A percentile compares a stretch with the other conserved stretches of the same genome.
Evolutionary conservation across 768 basidiomycete genomes (phyloP).

Genomic region (Candolleomyces efflorescens): DNA sequence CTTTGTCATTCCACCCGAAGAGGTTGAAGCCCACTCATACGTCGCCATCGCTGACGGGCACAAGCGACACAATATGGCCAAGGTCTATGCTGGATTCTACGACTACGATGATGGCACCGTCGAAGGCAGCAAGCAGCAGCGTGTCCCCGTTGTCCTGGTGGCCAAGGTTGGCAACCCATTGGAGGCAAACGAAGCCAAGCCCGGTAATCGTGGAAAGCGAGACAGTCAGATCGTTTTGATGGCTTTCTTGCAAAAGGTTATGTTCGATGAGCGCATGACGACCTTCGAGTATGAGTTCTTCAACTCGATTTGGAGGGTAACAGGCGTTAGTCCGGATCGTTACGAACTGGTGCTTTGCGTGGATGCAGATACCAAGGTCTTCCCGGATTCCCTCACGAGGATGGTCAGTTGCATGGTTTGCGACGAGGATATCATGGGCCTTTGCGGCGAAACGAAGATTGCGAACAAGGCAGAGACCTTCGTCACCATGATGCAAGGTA

Average conservation of each 20-base stretch:
- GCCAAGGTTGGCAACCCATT: constrained; percentile 94
- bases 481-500: constrained; percentile 99
- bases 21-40: constrained; percentile 93
- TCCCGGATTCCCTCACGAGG: constrained; percentile 94
- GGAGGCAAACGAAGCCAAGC: constrained; percentile 86
- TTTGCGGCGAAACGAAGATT: constrained; percentile 99
- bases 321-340: constrained; percentile 92
- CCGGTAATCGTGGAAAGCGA: constrained; percentile 98
- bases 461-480: constrained; percentile 99
- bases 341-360: constrained; percentile 96
- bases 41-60: constrained; percentile 99
- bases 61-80: constrained; percentile 99
- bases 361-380: constrained; percentile 97
- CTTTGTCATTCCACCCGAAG: constrained; percentile 69
- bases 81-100: constrained; percentile 97
- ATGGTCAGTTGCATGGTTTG: constrained; percentile 97
- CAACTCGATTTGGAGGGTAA: constrained; percentile 94
- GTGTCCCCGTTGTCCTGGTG: constrained; percentile 92
- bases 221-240: constrained; percentile 98
- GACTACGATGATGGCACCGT: constrained; percentile 88
- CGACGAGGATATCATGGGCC: constrained; percentile 97
- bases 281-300: constrained; percentile 99
- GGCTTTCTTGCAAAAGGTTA: constrained; percentile 97
- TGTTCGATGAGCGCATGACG: constrained; percentile 99
- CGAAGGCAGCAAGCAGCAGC: constrained; percentile 91